A percentile compares a stretch with the other conserved stretches of the same genome.
Conservation (phyloP, 768 basidiomycete genomes). For the Panaeolus papilionaceus region DNA sequence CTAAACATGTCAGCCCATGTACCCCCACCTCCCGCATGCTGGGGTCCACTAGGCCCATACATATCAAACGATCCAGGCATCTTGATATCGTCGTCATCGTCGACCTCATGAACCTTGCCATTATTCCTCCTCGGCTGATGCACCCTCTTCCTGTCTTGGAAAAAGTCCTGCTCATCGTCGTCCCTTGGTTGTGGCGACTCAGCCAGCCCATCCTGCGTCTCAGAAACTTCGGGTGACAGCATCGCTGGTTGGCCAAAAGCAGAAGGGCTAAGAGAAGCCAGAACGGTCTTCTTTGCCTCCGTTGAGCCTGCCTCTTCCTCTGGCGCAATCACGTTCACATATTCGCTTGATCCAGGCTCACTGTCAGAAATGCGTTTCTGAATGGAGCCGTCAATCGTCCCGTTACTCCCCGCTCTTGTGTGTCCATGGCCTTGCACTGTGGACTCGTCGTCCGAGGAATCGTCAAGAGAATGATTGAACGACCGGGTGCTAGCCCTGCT, state of each 20-base stretch:
- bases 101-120: not conserved
- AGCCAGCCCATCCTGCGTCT: not conserved
- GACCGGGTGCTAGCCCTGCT: constrained; percentile 21
- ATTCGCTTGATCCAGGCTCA: constrained; percentile 44
- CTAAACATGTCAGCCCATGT: constrained; percentile 40
- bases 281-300: constrained; percentile 13
- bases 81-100: constrained; percentile 29
- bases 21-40: not conserved
- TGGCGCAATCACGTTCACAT: constrained; percentile 46
- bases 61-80: constrained; percentile 63
- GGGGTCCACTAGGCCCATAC: constrained; percentile 21
- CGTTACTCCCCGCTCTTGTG: constrained; percentile 25
- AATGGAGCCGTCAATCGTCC: not conserved
- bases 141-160: not conserved
- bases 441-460: constrained; percentile 30
- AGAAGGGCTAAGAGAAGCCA: constrained; percentile 9
- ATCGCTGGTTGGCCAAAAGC: not conserved
- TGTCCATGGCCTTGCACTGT: constrained; percentile 39
- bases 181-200: not conserved
- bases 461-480: constrained; percentile 21
- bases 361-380: constrained; percentile 6
- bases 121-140: not conserved
- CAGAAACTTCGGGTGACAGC: not conserved
- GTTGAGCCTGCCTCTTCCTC: constrained; percentile 24
- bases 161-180: not conserved